These are phyloP conservation scores for Exsudoporus frostii DNA, from an alignment of 768 basidiomycete species.

Conservation along the genomic window DNA sequence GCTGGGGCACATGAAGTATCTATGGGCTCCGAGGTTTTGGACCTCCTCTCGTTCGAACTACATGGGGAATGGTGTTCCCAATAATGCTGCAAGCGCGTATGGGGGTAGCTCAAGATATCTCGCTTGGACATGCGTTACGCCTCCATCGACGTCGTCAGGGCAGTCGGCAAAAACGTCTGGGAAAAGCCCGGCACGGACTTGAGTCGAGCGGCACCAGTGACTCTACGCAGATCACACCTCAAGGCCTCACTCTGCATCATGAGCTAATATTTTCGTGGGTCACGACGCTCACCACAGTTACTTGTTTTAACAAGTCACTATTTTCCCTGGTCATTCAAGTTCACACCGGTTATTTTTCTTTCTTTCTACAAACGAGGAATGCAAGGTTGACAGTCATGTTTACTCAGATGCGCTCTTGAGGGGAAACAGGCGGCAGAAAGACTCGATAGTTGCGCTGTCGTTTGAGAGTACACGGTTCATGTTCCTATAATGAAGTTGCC, in stretches of 20 bases:
- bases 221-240: not conserved
- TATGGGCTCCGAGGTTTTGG: constrained; percentile 65
- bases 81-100: constrained; percentile 18
- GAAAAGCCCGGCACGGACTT: constrained; percentile 20
- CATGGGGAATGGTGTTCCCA: constrained; percentile 1
- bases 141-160: constrained; percentile 19
- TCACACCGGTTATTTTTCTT: too few species aligned
- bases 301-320: constrained; percentile 6
- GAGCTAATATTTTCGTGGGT: not conserved
- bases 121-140: constrained; percentile 30
- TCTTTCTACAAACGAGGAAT: too few species aligned
- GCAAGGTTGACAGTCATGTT: too few species aligned
- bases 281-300: not conserved
- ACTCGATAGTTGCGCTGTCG: too few species aligned
- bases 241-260: not conserved
- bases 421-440: too few species aligned
- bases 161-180: constrained; percentile 10
- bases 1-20: constrained; percentile 58
- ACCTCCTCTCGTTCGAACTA: constrained; percentile 27
- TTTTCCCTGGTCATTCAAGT: too few species aligned
- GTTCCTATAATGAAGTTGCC: too few species aligned
- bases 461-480: too few species aligned
- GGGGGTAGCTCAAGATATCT: constrained; percentile 28
- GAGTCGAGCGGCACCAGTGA: constrained; percentile 44
- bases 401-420: too few species aligned